Evolutionary conservation across 768 basidiomycete species (phyloP).

Genomic region (Calvatia gigantea): DNA sequence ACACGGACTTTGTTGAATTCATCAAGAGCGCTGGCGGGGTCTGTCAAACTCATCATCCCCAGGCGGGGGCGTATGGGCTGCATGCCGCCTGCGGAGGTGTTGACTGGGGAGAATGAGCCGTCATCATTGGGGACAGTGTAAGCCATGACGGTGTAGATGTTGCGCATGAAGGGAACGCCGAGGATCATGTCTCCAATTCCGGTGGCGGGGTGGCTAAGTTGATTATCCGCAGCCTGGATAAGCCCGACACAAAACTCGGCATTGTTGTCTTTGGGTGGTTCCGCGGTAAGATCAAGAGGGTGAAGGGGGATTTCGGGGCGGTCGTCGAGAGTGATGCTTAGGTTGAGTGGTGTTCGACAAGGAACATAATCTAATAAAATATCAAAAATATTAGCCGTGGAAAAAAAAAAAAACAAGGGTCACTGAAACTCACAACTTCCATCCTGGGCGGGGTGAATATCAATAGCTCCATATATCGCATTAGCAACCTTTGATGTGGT

Average conservation of each 20-base stretch:
- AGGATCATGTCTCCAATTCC: slow-evolving; percentile 67
- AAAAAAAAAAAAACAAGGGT: neutral
- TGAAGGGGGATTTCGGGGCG: slow-evolving; percentile 60
- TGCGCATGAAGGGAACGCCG: slow-evolving; percentile 76
- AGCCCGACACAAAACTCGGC: slow-evolving; percentile 57
- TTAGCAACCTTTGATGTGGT: slow-evolving; percentile 61
- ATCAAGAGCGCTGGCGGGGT: slow-evolving; percentile 54
- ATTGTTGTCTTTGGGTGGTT: slow-evolving; percentile 38
- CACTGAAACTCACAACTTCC: slow-evolving; percentile 53
- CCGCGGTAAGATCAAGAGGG: slow-evolving; percentile 67
- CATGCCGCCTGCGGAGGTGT: slow-evolving; percentile 2
- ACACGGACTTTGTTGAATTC: slow-evolving; percentile 74
- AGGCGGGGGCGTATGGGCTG: slow-evolving; percentile 34
- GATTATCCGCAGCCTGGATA: slow-evolving; percentile 54
- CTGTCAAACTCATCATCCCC: slow-evolving; percentile 62
- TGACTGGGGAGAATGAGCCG: slow-evolving; percentile 39
- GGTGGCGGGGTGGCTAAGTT: slow-evolving; percentile 32
- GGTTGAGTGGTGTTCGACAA: slow-evolving; percentile 66
- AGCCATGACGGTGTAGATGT: slow-evolving; percentile 74
- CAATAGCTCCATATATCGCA: slow-evolving; percentile 75
- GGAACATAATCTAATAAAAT: slow-evolving; percentile 62
- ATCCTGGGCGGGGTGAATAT: slow-evolving; percentile 52
- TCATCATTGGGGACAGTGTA: slow-evolving; percentile 45
- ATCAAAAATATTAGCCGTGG: neutral
- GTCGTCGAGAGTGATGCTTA: slow-evolving; percentile 60